Conservation (phyloP, 2,329 filamentous ascomycete species). For the Cladosporium phlei region DNA sequence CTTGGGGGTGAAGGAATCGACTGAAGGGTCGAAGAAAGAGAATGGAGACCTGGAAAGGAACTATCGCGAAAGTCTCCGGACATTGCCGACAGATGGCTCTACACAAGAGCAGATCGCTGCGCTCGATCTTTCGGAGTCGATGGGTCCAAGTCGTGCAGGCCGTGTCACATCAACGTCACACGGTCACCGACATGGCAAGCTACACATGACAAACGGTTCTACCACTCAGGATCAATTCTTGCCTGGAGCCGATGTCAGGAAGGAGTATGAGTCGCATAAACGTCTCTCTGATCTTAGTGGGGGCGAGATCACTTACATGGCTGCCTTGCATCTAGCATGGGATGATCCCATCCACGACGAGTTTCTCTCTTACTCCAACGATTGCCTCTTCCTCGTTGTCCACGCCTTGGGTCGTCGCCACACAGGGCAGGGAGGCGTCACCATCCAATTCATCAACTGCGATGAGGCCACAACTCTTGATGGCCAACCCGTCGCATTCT, state of each 20-base stretch:
- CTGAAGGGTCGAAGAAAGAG: neutral
- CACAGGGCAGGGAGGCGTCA: neutral
- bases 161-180: neutral
- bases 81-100: neutral
- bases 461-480: neutral
- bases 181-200: neutral
- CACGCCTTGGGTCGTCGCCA: conserved; percentile 11
- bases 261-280: neutral
- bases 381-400: conserved; percentile 11
- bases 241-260: conserved; percentile 7
- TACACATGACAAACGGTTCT: conserved; percentile 6
- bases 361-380: conserved; percentile 13
- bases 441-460: conserved; percentile 15
- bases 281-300: neutral
- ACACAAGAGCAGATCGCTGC: neutral
- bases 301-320: conserved; percentile 11
- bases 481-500: conserved; percentile 4
- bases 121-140: neutral
- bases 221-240: conserved; percentile 5
- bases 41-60: neutral
- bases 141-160: conserved; percentile 3
- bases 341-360: conserved; percentile 9
- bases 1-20: neutral
- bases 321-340: conserved; percentile 13
- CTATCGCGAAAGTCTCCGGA: neutral